Evolutionary conservation across 768 basidiomycete genomes (phyloP).

Genomic region (Suillus placidus): DNA sequence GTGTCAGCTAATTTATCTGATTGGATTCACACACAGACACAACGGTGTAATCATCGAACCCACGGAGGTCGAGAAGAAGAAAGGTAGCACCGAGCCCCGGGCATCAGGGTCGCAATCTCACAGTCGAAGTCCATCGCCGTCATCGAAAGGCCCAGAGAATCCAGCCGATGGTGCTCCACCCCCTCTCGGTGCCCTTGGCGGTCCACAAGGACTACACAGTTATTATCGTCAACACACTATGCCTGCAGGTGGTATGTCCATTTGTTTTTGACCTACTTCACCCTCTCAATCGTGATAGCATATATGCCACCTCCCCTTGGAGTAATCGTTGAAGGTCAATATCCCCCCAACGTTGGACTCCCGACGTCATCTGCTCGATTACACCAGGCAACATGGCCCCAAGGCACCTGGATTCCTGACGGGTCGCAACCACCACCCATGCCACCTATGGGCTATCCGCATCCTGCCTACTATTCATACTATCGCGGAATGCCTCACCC

Average conservation of each 20-base stretch:
- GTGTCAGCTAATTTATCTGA: slow-evolving; percentile 7
- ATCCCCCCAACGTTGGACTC: slow-evolving; percentile 43
- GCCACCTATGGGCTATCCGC: slow-evolving; percentile 41
- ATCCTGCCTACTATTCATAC: slow-evolving; percentile 43
- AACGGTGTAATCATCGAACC: slow-evolving; percentile 70
- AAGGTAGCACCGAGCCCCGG: slow-evolving; percentile 24
- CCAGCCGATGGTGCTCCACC: slow-evolving; percentile 32
- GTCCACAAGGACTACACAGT: slow-evolving; percentile 45
- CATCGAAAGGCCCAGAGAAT: slow-evolving; percentile 41
- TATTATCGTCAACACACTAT: slow-evolving; percentile 72
- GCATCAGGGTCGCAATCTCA: slow-evolving; percentile 49
- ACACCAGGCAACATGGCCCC: slow-evolving; percentile 45
- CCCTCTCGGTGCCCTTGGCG: slow-evolving; percentile 36
- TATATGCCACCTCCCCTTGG: slow-evolving; percentile 44
- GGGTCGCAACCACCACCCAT: slow-evolving; percentile 39
- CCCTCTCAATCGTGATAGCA: slow-evolving; percentile 31
- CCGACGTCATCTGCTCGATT: slow-evolving; percentile 58
- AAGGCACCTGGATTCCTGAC: slow-evolving; percentile 36
- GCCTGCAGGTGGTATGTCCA: slow-evolving; percentile 42
- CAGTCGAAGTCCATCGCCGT: slow-evolving; percentile 54
- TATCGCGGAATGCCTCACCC: slow-evolving; percentile 43
- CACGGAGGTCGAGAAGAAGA: slow-evolving; percentile 25
- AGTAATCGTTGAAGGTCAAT: slow-evolving; percentile 46
- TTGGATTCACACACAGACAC: slow-evolving; percentile 41
- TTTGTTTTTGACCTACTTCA: neutral